These are phyloP conservation scores for Yamadazyma kitorensis DNA, from an alignment of 805 yeast genomes.

Conservation along the genomic window DNA sequence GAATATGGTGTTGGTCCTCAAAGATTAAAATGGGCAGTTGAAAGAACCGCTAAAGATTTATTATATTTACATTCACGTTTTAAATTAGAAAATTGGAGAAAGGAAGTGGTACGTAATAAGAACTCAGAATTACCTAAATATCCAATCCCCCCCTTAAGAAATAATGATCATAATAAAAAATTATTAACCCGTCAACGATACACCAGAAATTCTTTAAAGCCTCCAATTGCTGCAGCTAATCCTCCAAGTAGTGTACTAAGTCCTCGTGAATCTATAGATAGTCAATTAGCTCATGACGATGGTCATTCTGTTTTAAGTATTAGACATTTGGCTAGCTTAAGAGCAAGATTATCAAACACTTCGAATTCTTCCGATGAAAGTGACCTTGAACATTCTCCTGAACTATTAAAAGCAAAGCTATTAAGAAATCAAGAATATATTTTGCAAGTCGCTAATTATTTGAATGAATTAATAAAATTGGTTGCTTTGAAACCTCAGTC, in stretches of 20 bases:
- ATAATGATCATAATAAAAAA: neutral
- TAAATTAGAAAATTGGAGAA: slow-evolving; percentile 44
- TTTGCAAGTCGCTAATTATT: slow-evolving; percentile 59
- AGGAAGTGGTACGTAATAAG: slow-evolving; percentile 29
- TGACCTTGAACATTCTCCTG: slow-evolving; percentile 25
- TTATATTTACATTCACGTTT: slow-evolving; percentile 67
- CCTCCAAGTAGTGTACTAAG: too few species aligned
- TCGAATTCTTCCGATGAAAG: slow-evolving; percentile 17
- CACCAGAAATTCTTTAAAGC: neutral
- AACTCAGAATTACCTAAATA: slow-evolving; percentile 44
- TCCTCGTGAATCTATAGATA: too few species aligned
- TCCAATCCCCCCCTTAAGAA: slow-evolving; percentile 39
- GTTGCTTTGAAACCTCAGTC: slow-evolving; percentile 77
- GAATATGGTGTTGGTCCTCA: slow-evolving; percentile 89
- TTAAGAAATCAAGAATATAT: slow-evolving; percentile 37
- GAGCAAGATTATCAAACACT: slow-evolving; percentile 27
- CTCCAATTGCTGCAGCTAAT: too few species aligned
- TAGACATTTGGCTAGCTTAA: slow-evolving; percentile 25
- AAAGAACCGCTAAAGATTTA: slow-evolving; percentile 70
- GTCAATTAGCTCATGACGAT: slow-evolving; percentile 3
- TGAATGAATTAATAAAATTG: slow-evolving; percentile 56
- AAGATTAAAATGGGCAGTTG: slow-evolving; percentile 75
- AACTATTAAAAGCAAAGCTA: slow-evolving; percentile 21
- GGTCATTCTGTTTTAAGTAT: slow-evolving; percentile 10
- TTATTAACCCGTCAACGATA: slow-evolving; percentile 1